Evolutionary conservation across 306 rosid genomes (phyloP), one percentile per base, ranked within the genome.

Genomic region (Abrus precatorius): DNA sequence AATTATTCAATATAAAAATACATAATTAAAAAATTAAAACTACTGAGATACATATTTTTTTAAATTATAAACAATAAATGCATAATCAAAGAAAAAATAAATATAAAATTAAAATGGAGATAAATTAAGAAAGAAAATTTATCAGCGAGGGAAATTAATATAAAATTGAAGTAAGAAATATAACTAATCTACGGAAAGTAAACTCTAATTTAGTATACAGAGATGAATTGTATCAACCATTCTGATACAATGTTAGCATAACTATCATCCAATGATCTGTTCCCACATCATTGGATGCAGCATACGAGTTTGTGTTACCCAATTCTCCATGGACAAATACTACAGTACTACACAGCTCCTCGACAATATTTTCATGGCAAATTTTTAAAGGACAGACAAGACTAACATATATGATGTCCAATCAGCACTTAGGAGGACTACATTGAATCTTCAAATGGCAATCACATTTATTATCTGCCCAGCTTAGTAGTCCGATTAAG

Each of bases 371-470:
- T 66, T 33, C 28, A 43, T 7, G n/a, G 45, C 11, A 65, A 55
- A 30, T 34, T 54, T 74, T 54, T 74, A 48, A 64, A 45, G 57
- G 12, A 78, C 55, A 72, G 34, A 54, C 44, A 50, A 36, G 6
- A 48, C 69, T 20, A 63, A 34, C 48, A 61, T 33, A 8, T 32
- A 29, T 32, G 38, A 53, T 57, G 38, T 6, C 36, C 28, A 36
- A 40, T 63, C 72, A 36, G 68, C 85, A 47, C 30, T 69, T 43
- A 13, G 66, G 76, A 62, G 66, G 79, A 44, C 71, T 43, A 6
- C 43, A 75, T 80, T 61, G 63, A 29, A 69, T 80, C 65, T 36
- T 75, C 41, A 59, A 52, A 61, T 69, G 48, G 65, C 50, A 52
- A 36, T 48, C 65, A 69, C 10, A 61, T 29, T 69, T 80, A 63